Conservation (phyloP, 352 stramenopile genomes). For the Globisporangium heterothallicum region DNA sequence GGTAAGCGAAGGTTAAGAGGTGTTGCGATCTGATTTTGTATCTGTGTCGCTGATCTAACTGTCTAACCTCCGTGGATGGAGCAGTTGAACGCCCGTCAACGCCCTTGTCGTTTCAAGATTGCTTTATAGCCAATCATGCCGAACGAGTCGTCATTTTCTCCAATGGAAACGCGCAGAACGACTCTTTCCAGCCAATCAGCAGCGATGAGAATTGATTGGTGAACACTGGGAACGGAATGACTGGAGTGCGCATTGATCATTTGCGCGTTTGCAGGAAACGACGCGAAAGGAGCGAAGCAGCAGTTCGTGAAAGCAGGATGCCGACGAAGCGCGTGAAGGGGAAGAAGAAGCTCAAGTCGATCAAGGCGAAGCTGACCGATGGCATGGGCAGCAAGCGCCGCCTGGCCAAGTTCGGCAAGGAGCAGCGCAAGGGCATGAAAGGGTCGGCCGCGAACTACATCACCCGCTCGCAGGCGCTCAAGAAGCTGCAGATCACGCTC, state of each 20-base stretch:
- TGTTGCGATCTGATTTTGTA: constrained; percentile 2
- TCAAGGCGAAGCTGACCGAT: constrained; percentile 86
- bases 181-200: constrained; percentile 21
- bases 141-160: not conserved
- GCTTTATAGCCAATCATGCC: constrained; percentile 17
- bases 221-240: constrained; percentile 17
- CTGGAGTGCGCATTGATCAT: constrained; percentile 14
- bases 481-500: constrained; percentile 94
- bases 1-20: constrained; percentile 5
- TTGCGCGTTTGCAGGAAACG: constrained; percentile 13
- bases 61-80: not conserved
- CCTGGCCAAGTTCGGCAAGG: constrained; percentile 79
- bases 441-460: constrained; percentile 93
- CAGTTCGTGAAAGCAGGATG: constrained; percentile 49
- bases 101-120: constrained; percentile 21
- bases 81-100: constrained; percentile 5
- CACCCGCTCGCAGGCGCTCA: constrained; percentile 91
- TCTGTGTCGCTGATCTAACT: not conserved
- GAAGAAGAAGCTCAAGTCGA: constrained; percentile 89
- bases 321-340: constrained; percentile 84
- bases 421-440: constrained; percentile 79
- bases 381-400: constrained; percentile 77
- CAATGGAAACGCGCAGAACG: not conserved
- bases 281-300: constrained; percentile 3
- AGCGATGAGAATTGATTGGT: constrained; percentile 24